Evolutionary conservation across 192 early-diverging fungal genomes (phyloP).

Genomic region (Backusella tuberculispora): DNA sequence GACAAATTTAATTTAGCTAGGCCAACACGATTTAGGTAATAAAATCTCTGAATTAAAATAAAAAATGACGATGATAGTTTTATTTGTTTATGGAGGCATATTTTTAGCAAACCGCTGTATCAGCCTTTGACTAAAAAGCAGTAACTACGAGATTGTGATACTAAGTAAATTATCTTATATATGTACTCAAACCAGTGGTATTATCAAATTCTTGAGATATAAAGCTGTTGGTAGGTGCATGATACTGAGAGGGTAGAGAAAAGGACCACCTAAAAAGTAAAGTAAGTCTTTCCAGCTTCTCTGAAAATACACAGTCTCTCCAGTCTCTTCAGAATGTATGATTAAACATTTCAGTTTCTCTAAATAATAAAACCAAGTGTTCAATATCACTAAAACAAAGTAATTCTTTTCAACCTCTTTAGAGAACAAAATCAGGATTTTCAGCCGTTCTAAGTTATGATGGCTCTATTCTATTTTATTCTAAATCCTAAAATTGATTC

Average conservation of each 20-base stretch:
- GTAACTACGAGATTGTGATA: constrained; percentile 63
- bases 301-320: too few species aligned
- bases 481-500: too few species aligned
- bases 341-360: too few species aligned
- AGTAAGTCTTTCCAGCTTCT: too few species aligned
- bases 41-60: neutral
- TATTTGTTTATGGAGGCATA: neutral
- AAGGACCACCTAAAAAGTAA: constrained; percentile 24
- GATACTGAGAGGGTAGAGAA: constrained; percentile 55
- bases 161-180: constrained; percentile 72
- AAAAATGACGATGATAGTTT: neutral
- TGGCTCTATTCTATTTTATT: too few species aligned
- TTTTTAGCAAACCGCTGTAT: constrained; percentile 12
- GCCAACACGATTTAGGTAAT: neutral
- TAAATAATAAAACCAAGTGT: too few species aligned
- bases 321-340: too few species aligned
- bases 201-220: constrained; percentile 68
- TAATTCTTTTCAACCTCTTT: too few species aligned
- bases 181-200: constrained; percentile 52
- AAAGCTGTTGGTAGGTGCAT: constrained; percentile 50
- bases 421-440: too few species aligned
- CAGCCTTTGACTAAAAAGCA: constrained; percentile 33
- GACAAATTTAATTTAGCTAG: neutral
- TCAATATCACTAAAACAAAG: too few species aligned
- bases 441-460: too few species aligned